Evolutionary conservation across 768 basidiomycete species (phyloP), one percentile per base, ranked within the genome.

Genomic region (Termitomyces sp.): DNA sequence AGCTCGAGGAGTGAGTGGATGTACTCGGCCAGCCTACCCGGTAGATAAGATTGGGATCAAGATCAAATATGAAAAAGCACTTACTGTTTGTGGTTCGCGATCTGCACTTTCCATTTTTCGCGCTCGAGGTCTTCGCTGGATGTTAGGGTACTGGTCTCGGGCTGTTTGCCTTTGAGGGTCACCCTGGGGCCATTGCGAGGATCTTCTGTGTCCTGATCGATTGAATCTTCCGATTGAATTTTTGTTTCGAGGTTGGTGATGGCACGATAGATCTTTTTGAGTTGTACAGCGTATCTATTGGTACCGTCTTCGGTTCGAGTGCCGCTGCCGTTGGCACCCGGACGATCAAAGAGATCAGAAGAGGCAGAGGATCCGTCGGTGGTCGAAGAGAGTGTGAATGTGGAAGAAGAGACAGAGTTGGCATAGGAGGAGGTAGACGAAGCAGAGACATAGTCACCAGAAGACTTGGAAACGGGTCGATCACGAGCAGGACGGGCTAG

Each of bases 1-100:
- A 96, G 85, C 43, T 86, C 83, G 57, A 99, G 83, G 32, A 99
- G 84, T 62, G 91, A 88, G 73, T 95, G 94, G 66, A 96, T 93
- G 61, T 86, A 83, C 66, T 98, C 96, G 0, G 92, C 94, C 5
- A 98, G 83, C 62, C 96, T 98, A 66, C 12, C 4, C 6, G 40
- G 58, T 37, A 42, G 25, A 9, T 43, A 8, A 59, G 60, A 59
- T 51, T 63, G 8, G 43, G 63, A 36, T 65, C 36, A 47, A n/a
- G 25, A 53, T 47, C 11, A 52, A 56, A 61, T 4, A 32, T 29
- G 25, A 59, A 45, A 40, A 65, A 15, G 15, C n/a, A 78, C 89
- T 64, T 66, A 92, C 96, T 84, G 80, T 73, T 96, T 97, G 73
- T 99, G 97, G 69, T 91, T 86, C 0, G 77, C 76, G 40, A 92